phyloP scores from a whole-genome alignment of 139 green algal species.

The Chlamydomonas applanata region DNA sequence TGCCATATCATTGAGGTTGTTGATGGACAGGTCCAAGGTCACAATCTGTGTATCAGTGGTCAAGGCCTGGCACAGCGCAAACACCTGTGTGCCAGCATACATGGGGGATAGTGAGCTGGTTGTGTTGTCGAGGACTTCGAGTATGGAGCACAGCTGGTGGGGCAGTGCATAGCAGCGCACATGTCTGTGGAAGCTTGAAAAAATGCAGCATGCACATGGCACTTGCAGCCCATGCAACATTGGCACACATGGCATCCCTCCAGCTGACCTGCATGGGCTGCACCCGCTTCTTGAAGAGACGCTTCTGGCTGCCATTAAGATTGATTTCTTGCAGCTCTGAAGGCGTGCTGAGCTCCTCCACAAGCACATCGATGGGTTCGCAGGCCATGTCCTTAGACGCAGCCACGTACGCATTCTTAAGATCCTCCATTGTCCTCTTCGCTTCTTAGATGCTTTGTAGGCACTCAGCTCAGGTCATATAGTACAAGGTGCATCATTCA shows the following conservation, averaged over 20 bases:
- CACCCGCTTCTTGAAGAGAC: slow-evolving; percentile 43
- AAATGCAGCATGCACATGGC: no score
- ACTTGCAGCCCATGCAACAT: no score
- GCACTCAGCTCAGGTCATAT: no score
- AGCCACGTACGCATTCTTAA: slow-evolving; percentile 17
- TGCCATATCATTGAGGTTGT: slow-evolving; percentile 48
- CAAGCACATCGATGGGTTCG: slow-evolving; percentile 10
- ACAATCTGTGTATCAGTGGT: slow-evolving; percentile 23
- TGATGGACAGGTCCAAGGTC: slow-evolving; percentile 42
- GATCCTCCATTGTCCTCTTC: slow-evolving; percentile 7
- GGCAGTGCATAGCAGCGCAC: no score
- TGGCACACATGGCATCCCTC: neutral
- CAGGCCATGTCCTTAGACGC: slow-evolving; percentile 38
- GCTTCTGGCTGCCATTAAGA: slow-evolving; percentile 43
- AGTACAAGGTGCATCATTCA: no score
- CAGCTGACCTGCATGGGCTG: slow-evolving; percentile 44
- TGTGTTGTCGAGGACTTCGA: no score
- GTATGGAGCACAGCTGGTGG: no score
- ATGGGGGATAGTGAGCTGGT: no score
- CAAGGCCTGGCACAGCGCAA: slow-evolving; percentile 44
- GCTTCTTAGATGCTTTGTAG: no score
- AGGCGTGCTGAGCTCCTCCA: slow-evolving; percentile 10
- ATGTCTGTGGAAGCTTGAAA: no score
- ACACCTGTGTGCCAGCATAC: slow-evolving; percentile 22
- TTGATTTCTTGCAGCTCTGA: slow-evolving; percentile 10